phyloP scores from a whole-genome alignment of 768 basidiomycete species.

The Kwoniella botswanensis region DNA sequence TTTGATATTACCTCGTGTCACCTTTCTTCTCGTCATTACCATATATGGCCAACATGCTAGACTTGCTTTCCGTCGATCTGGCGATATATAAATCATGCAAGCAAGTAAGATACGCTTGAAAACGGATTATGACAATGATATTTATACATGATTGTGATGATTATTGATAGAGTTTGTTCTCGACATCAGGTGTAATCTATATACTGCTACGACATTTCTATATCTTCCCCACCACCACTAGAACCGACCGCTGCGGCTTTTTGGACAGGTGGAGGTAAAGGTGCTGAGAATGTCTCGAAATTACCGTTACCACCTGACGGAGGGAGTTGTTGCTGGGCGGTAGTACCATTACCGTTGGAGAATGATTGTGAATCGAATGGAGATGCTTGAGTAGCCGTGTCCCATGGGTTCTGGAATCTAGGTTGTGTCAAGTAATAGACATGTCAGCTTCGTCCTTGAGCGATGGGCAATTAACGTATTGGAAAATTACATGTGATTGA shows the following conservation, averaged over 20 bases:
- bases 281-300: slow-evolving; percentile 24
- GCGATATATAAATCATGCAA: not conserved
- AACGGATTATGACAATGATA: not conserved
- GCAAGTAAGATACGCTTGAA: not conserved
- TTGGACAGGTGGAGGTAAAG: slow-evolving; percentile 22
- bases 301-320: slow-evolving; percentile 25
- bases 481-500: not conserved
- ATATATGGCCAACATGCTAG: too few relatives aligned
- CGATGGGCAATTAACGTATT: not conserved
- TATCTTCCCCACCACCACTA: slow-evolving; percentile 10
- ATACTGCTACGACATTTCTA: slow-evolving; percentile 13
- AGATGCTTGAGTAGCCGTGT: slow-evolving; percentile 31
- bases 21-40: too few relatives aligned
- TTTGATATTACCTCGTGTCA: too few relatives aligned
- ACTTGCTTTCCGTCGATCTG: not conserved
- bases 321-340: slow-evolving; percentile 5
- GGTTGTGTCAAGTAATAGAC: not conserved
- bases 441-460: not conserved
- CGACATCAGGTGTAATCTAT: not conserved
- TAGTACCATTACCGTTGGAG: slow-evolving; percentile 4
- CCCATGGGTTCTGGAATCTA: slow-evolving; percentile 52
- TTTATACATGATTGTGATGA: not conserved
- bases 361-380: slow-evolving; percentile 17
- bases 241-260: slow-evolving; percentile 10
- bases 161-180: too few relatives aligned